Evolutionary conservation across 805 yeast species (phyloP).

Genomic region (Helenozyma baotianmanensis): DNA sequence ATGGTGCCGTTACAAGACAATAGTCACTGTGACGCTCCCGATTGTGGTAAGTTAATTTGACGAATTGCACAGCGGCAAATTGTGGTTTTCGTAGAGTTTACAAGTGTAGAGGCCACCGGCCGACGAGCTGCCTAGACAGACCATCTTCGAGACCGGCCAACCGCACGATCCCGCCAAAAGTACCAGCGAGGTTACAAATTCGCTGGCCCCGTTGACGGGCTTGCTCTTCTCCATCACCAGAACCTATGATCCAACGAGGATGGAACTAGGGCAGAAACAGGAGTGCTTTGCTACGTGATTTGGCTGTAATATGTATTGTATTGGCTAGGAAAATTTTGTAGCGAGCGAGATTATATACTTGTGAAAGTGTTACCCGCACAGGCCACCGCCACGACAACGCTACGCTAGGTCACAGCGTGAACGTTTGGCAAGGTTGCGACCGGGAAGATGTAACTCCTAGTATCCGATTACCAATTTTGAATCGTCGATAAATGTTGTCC

Average conservation of each 20-base stretch:
- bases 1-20: too few relatives aligned
- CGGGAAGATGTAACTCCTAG: too few relatives aligned
- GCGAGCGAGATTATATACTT: neutral
- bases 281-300: slow-evolving; percentile 15
- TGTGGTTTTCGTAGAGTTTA: too few relatives aligned
- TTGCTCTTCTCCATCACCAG: slow-evolving; percentile 19
- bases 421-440: too few relatives aligned
- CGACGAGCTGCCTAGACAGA: slow-evolving; percentile 7
- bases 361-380: slow-evolving; percentile 4
- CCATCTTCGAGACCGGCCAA: slow-evolving; percentile 11
- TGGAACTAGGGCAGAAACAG: slow-evolving; percentile 21
- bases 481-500: too few relatives aligned
- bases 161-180: slow-evolving; percentile 18
- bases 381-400: too few relatives aligned
- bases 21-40: too few relatives aligned
- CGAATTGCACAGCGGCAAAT: too few relatives aligned
- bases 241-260: slow-evolving; percentile 15
- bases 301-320: neutral
- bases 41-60: too few relatives aligned
- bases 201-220: slow-evolving; percentile 14
- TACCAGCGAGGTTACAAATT: slow-evolving; percentile 14
- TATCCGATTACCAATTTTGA: too few relatives aligned
- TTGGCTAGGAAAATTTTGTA: neutral
- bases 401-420: too few relatives aligned
- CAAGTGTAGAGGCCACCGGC: slow-evolving; percentile 14